Evolutionary conservation across 2,329 filamentous ascomycete species (phyloP), one percentile per base, ranked within the genome.

Genomic region (Cladosporium oxysporum): DNA sequence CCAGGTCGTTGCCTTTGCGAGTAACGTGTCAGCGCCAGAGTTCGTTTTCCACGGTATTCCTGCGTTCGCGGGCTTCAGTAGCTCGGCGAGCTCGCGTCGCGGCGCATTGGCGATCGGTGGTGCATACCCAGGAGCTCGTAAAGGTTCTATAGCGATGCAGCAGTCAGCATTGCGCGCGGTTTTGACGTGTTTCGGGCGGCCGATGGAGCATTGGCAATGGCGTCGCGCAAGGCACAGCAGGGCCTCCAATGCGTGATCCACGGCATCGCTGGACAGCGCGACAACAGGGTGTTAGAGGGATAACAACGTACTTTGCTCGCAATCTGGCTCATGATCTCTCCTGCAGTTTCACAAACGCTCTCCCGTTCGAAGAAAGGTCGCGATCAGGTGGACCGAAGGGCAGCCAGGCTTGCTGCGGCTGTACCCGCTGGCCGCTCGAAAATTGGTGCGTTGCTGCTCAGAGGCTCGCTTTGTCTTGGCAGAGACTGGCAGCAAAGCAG

Each of bases 41-140:
- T 66, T 28, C 57, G 41, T 47, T 47, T 44, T 47, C 41, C 41
- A 47, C 11, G 7, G 10, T 47, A n/a, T n/a, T 41, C 29, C 35
- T 16, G 35, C 41, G 3, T 58, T 72, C 68, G 59, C 58, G 60
- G 31, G 68, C 66, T 68, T 41, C 35, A 47, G 31, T 61, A 57
- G 60, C 61, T 63, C 61, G 50, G 50, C 50, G 35, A 47, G 52
- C 58, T 60, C 58, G 41, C 31, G 33, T 37, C 50, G 58, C 57
- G 49, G 49, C 58, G 35, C 57, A 53, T 37, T 65, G 63, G 57
- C 23, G 50, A 33, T 26, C 14, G 61, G 29, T 21, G 18, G 23
- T 53, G 62, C 72, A 67, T 96, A 98, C 95, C 94, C 87, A 99
- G 92, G 85, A 96, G 90, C 88, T 95, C 94, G 88, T 91, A 98